Conservation (phyloP, 179 eudicot species). For the Actinidia arguta region DNA sequence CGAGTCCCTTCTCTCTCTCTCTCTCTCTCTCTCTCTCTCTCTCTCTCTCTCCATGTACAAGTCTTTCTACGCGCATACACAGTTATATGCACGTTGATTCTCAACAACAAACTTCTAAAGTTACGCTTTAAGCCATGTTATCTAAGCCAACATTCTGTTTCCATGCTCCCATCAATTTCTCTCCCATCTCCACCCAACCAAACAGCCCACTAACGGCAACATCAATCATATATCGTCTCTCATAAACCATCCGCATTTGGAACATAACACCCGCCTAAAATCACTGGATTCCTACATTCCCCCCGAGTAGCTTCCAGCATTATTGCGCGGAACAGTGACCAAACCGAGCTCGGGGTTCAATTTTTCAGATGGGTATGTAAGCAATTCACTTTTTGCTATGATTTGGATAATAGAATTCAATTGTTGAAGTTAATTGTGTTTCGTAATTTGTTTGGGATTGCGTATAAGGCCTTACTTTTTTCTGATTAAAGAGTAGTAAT, state of each 20-base stretch:
- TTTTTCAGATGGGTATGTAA: conserved; percentile 36
- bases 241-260: conserved; percentile 32
- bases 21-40: too few species aligned
- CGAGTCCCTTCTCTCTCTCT: too few species aligned
- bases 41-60: neutral
- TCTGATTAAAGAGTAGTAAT: conserved; percentile 29
- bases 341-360: conserved; percentile 20
- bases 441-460: conserved; percentile 17
- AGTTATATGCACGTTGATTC: conserved; percentile 3
- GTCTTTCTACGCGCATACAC: neutral
- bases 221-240: conserved; percentile 14
- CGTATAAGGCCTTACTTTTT: conserved; percentile 29
- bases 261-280: conserved; percentile 27
- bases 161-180: neutral
- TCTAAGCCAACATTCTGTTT: neutral
- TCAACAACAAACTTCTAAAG: conserved; percentile 3
- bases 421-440: conserved; percentile 19
- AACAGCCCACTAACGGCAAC: conserved; percentile 12
- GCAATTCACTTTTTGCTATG: conserved; percentile 35
- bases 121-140: neutral
- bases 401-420: conserved; percentile 21
- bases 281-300: conserved; percentile 32
- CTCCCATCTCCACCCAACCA: conserved; percentile 4
- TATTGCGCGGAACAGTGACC: conserved; percentile 19
- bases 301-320: conserved; percentile 20